Percentiles rank a stretch among this genome's conserved stretches.
Conservation (phyloP, 2,329 filamentous ascomycete genomes). For the Ascochyta clinopodiicola region DNA sequence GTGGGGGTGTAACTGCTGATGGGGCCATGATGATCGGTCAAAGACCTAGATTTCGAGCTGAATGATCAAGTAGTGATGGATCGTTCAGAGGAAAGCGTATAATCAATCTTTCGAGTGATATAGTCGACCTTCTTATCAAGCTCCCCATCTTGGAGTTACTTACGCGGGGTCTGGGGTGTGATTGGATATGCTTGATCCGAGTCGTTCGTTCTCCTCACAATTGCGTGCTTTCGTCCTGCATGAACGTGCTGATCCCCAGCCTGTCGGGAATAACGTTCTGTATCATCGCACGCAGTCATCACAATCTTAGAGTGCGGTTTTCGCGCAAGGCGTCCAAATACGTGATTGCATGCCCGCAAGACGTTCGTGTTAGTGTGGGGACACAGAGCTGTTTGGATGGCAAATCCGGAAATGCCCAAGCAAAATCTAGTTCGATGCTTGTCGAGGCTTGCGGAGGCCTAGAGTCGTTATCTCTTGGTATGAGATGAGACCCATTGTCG, state of each 20-base stretch:
- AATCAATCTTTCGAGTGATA: neutral
- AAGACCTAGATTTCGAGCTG: neutral
- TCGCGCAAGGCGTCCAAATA: slow-evolving; percentile 6
- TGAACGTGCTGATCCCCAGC: slow-evolving; percentile 13
- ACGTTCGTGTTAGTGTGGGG: neutral
- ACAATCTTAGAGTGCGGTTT: neutral
- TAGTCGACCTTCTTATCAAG: neutral
- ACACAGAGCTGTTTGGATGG: neutral
- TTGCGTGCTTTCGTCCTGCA: slow-evolving; percentile 27
- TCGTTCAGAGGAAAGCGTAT: neutral
- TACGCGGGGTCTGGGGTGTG: slow-evolving; percentile 14
- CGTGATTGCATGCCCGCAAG: slow-evolving; percentile 5
- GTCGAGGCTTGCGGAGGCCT: slow-evolving; percentile 6
- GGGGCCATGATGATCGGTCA: slow-evolving; percentile 23
- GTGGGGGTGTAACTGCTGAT: slow-evolving; percentile 16
- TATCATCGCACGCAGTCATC: neutral
- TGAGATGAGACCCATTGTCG: slow-evolving; percentile 10
- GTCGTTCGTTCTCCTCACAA: slow-evolving; percentile 20
- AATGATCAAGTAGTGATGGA: neutral
- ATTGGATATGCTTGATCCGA: slow-evolving; percentile 12
- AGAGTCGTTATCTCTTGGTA: slow-evolving; percentile 2
- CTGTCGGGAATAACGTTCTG: slow-evolving; percentile 4
- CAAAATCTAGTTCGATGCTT: neutral
- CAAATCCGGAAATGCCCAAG: neutral
- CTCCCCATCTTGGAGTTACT: neutral